Conservation (phyloP, 1,139 yeast genomes). For the Candida sp. region DNA sequence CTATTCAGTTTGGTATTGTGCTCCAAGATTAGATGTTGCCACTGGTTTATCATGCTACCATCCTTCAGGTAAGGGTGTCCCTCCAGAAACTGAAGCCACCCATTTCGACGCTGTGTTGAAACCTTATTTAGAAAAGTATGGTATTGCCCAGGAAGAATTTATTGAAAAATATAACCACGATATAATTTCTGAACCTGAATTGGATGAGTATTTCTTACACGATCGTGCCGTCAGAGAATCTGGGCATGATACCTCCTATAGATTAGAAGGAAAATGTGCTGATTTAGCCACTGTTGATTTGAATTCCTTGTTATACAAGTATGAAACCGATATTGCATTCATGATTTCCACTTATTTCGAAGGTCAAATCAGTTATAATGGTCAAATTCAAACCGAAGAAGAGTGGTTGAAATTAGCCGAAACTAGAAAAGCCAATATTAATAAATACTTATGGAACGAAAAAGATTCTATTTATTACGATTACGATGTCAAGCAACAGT, state of each 20-base stretch:
- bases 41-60: conserved; percentile 89
- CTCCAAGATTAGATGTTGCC: conserved; percentile 70
- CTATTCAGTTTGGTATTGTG: conserved; percentile 69
- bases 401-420: conserved; percentile 62
- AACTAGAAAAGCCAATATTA: conserved; percentile 52
- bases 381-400: conserved; percentile 36
- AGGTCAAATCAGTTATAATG: conserved; percentile 34
- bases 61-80: conserved; percentile 88
- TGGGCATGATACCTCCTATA: conserved; percentile 93
- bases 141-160: conserved; percentile 64
- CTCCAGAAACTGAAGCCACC: conserved; percentile 94
- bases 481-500: conserved; percentile 60
- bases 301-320: conserved; percentile 83
- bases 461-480: conserved; percentile 78
- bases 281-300: conserved; percentile 88
- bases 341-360: conserved; percentile 57
- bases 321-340: conserved; percentile 79
- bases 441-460: conserved; percentile 84
- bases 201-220: conserved; percentile 87
- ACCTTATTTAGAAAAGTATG: conserved; percentile 67
- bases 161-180: conserved; percentile 67
- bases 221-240: conserved; percentile 98
- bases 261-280: conserved; percentile 90
- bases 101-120: conserved; percentile 75
- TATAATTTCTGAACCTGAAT: conserved; percentile 63